A percentile compares a stretch with the other conserved stretches of the same genome.
Evolutionary conservation across 257 asterid genomes (phyloP).

Genomic region (Rehmannia glutinosa): DNA sequence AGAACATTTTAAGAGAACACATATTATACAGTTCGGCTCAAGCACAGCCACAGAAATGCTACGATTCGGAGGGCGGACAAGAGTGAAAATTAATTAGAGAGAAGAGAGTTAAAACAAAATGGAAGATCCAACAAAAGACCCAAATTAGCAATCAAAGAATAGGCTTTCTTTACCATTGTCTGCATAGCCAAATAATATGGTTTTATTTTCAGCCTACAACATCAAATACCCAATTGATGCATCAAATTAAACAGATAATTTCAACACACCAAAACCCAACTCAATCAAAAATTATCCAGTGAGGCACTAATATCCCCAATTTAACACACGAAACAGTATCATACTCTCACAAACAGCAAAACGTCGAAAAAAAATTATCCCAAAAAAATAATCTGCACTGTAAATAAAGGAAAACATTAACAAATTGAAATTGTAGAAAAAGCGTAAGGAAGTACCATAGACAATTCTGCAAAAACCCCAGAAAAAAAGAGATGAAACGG

Average conservation of each 20-base stretch:
- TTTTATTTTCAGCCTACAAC: not conserved
- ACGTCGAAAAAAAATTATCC: not conserved
- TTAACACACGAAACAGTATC: not conserved
- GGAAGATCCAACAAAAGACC: not conserved
- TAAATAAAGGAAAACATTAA: not conserved
- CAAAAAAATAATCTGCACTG: not conserved
- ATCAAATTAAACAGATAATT: too few species aligned
- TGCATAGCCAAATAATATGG: not conserved
- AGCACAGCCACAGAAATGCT: not conserved
- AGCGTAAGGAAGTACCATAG: not conserved
- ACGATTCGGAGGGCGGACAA: not conserved
- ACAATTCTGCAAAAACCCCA: not conserved
- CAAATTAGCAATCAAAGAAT: not conserved
- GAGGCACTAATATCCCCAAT: not conserved
- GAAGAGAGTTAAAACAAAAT: not conserved
- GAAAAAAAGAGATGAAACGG: not conserved
- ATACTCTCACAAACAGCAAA: not conserved
- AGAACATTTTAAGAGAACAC: too few species aligned
- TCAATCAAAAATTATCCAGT: not conserved
- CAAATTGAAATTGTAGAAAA: not conserved
- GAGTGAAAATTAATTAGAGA: not conserved
- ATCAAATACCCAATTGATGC: too few species aligned
- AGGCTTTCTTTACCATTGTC: not conserved
- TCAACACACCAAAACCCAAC: not conserved
- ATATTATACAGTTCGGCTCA: too few species aligned